Base-by-base conservation (phyloP, 2,329 filamentous ascomycete genomes). In the Sarocladium brachiariae region DNA sequence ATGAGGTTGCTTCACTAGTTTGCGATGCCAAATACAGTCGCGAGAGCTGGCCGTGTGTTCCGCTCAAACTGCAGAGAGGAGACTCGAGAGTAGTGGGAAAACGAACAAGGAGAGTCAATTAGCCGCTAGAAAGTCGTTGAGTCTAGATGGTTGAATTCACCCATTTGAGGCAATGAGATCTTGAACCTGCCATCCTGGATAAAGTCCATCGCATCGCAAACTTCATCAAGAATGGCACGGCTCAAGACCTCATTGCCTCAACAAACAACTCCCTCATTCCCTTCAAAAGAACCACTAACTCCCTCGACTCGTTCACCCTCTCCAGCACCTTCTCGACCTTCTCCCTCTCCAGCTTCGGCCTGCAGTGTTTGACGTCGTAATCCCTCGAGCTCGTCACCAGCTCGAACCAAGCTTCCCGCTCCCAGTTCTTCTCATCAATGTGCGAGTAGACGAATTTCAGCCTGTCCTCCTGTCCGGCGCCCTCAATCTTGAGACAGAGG, bases 361-460 rank as follows among this genome's bases (percentile, higher is more conserved):
- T 77, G 60, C 85, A 87, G 58, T 88, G 85, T 53, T 83, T 78
- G 33, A 97, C 86, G 56, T 88, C 86, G 67, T 96, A 97, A 61
- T 96, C 91, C 53, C 87, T 76, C 56, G 81, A 82, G 31, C 83
- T 81, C 41, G 87, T 95, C 58, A 86, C 84, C 52, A 99, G 73
- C 71, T 97, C 92, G 64, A 99, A 97, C 84, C 87, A 95, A 13
- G 87, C 90, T 70, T 97, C 91, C 53, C 83, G 78, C 59, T 91
- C 88, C 85, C 88, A 91, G 63, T 93, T 85, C 60, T 83, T 81
- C 71, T 95, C 89, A 63, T 95, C 83, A 41, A 97, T 75, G 65
- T 95, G 88, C 24, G 83, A 87, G 63, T 89, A 99, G 2, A 93
- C 80, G 65, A 99, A 96, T 67, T 92, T 92, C 58, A 99, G 74